A percentile compares a stretch with the other conserved stretches of the same genome.
Conservation (phyloP, 1,284 basidiomycete species). For the Malassezia pachydermatis region DNA sequence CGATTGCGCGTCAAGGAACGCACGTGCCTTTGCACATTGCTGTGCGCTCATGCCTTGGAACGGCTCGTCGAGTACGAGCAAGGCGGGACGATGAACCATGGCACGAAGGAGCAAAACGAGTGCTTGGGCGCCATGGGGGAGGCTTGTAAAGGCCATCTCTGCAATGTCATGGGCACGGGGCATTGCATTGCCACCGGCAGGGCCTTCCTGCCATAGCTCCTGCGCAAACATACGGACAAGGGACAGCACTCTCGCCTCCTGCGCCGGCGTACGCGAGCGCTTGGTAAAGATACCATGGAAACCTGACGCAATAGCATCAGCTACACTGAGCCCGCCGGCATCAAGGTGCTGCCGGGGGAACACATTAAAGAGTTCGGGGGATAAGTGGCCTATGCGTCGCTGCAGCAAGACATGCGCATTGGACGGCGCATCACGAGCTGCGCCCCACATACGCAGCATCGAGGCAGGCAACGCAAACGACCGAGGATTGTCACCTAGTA, state of each 20-base stretch:
- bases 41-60: conserved; percentile 42
- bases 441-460: conserved; percentile 28
- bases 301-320: conserved; percentile 34
- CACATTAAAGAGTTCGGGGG: conserved; percentile 79
- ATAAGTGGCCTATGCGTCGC: conserved; percentile 58
- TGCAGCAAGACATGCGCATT: conserved; percentile 34
- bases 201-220: conserved; percentile 15
- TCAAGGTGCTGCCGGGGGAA: conserved; percentile 56
- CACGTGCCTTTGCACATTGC: conserved; percentile 26
- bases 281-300: conserved; percentile 37
- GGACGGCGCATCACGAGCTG: conserved; percentile 27
- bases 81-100: conserved; percentile 27
- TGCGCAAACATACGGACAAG: conserved; percentile 25
- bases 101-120: conserved; percentile 39
- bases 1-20: conserved; percentile 23
- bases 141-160: conserved; percentile 15
- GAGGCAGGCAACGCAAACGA: conserved; percentile 58
- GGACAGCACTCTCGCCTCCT: conserved; percentile 17
- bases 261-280: conserved; percentile 13
- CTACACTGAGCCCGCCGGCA: conserved; percentile 32
- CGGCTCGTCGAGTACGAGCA: conserved; percentile 44
- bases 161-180: conserved; percentile 15
- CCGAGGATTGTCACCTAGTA: conserved; percentile 88
- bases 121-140: conserved; percentile 36
- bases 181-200: neutral